phyloP scores from a whole-genome alignment of 306 rosid genomes.

The Cucumis cinereus region DNA sequence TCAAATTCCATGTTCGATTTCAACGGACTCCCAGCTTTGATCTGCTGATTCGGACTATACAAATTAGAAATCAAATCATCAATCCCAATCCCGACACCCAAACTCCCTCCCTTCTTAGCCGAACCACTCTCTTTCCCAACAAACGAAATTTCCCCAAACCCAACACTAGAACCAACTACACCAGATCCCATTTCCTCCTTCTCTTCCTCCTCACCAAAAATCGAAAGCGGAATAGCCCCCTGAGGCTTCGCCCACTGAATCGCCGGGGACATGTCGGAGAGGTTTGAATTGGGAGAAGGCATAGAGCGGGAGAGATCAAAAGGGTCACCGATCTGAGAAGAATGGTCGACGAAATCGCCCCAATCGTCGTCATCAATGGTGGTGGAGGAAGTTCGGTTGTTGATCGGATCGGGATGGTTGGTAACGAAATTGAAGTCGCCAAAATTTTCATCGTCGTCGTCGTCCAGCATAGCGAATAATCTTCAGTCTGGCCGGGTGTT shows the following conservation, averaged over 20 bases:
- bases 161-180: constrained; percentile 12
- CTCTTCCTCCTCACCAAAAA: constrained; percentile 61
- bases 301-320: constrained; percentile 2
- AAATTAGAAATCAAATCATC: constrained; percentile 33
- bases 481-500: background rate
- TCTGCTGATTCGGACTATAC: constrained; percentile 25
- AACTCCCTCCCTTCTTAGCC: constrained; percentile 23
- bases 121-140: constrained; percentile 15
- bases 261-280: constrained; percentile 13
- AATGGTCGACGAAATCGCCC: constrained; percentile 47
- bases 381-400: constrained; percentile 4
- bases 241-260: constrained; percentile 32
- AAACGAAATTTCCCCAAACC: constrained; percentile 10
- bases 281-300: constrained; percentile 8
- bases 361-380: constrained; percentile 34
- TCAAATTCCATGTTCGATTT: background rate
- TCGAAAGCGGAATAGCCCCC: constrained; percentile 83
- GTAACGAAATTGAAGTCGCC: constrained; percentile 58
- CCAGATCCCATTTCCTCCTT: constrained; percentile 17
- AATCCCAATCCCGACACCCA: constrained; percentile 26
- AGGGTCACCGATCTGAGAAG: constrained; percentile 32
- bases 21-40: constrained; percentile 25
- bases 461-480: constrained; percentile 53
- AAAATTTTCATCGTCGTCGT: constrained; percentile 61
- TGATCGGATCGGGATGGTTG: constrained; percentile 8